phyloP scores from a whole-genome alignment of 1,284 basidiomycete genomes.

The Puccinia polysora region DNA sequence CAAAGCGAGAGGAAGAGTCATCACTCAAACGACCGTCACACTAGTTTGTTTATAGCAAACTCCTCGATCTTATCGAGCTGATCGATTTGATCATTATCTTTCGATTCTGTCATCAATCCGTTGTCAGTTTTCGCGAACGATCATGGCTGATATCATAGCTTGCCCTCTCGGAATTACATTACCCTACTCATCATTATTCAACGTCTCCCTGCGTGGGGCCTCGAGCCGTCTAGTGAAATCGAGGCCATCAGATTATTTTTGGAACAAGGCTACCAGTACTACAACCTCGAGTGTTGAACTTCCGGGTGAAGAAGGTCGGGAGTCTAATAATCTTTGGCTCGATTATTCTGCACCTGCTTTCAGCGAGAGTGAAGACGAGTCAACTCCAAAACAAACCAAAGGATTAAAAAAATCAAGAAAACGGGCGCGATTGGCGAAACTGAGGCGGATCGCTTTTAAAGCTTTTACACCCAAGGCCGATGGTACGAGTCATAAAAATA shows the following conservation, averaged over 20 bases:
- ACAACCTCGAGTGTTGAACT: background rate
- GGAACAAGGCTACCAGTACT: conserved; percentile 19
- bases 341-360: conserved; percentile 12
- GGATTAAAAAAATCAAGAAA: background rate
- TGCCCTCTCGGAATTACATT: background rate
- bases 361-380: conserved; percentile 39
- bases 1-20: too few relatives aligned
- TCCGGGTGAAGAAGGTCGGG: background rate
- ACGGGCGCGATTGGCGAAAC: background rate
- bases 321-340: conserved; percentile 1
- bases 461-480: conserved; percentile 32
- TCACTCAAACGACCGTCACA: too few relatives aligned
- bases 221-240: background rate
- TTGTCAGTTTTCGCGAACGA: too few relatives aligned
- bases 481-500: conserved; percentile 2
- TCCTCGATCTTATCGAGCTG: too few relatives aligned
- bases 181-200: conserved; percentile 9
- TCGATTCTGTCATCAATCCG: too few relatives aligned
- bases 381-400: background rate
- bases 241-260: conserved; percentile 33
- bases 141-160: background rate
- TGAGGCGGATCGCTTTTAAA: conserved; percentile 41
- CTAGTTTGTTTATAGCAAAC: too few relatives aligned
- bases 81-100: too few relatives aligned
- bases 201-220: conserved; percentile 6